Percentiles rank a stretch among this genome's conserved stretches.
Evolutionary conservation across 352 stramenopile genomes (phyloP).

Genomic region (Globisporangium solare): DNA sequence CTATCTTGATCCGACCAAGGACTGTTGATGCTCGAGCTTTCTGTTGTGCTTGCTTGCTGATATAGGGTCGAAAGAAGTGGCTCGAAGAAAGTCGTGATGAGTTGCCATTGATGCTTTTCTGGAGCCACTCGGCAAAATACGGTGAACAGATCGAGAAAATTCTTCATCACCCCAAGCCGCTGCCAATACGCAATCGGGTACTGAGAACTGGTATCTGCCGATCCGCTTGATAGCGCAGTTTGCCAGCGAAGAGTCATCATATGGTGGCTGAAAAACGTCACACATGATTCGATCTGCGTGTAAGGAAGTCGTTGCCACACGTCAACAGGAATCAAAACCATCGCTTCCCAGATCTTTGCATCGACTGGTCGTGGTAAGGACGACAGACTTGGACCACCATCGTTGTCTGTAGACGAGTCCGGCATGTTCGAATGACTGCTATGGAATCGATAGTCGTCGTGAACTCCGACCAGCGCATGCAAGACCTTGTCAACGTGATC

Average conservation of each 20-base stretch:
- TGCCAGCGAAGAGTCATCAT: constrained; percentile 61
- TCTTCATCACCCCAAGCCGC: constrained; percentile 62
- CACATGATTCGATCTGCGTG: constrained; percentile 39
- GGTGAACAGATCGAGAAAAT: constrained; percentile 74
- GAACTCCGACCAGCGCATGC: constrained; percentile 69
- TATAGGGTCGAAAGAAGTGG: constrained; percentile 78
- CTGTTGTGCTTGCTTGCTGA: constrained; percentile 61
- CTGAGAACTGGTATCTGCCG: constrained; percentile 12
- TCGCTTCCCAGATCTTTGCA: constrained; percentile 61
- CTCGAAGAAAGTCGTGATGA: constrained; percentile 75
- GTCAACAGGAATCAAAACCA: constrained; percentile 41
- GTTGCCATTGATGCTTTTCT: constrained; percentile 57
- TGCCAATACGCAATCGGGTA: constrained; percentile 72
- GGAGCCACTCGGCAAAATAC: constrained; percentile 56
- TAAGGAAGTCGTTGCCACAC: constrained; percentile 42
- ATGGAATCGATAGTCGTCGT: constrained; percentile 79
- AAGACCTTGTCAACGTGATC: constrained; percentile 83
- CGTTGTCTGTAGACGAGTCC: constrained; percentile 7
- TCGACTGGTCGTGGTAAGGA: constrained; percentile 51
- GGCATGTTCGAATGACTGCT: constrained; percentile 14
- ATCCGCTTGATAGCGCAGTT: constrained; percentile 17
- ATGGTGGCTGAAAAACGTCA: constrained; percentile 55
- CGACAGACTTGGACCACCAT: constrained; percentile 9
- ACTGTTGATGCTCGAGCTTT: constrained; percentile 55
- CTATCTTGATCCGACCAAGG: constrained; percentile 74